phyloP scores from a whole-genome alignment of 2,329 filamentous ascomycete genomes.

The Cercospora citrullina region DNA sequence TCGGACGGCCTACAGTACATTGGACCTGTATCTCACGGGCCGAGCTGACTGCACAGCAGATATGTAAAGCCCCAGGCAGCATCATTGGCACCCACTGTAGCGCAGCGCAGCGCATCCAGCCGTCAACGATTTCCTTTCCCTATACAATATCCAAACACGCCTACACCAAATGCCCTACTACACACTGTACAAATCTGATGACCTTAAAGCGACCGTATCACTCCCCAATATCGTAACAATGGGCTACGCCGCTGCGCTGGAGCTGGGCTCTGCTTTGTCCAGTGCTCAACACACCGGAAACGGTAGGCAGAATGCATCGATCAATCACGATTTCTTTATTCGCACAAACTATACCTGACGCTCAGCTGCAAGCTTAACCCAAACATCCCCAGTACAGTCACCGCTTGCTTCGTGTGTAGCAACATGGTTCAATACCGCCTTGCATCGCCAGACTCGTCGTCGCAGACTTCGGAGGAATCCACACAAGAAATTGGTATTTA shows the following conservation, averaged over 20 bases:
- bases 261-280: neutral
- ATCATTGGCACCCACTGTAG: neutral
- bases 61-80: neutral
- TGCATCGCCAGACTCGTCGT: neutral
- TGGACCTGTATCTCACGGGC: neutral
- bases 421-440: constrained; percentile 1
- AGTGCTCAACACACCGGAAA: neutral
- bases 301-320: neutral
- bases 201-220: neutral
- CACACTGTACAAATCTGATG: neutral
- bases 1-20: neutral
- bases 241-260: neutral
- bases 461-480: neutral
- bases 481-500: neutral
- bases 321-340: neutral
- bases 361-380: neutral
- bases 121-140: too few species aligned
- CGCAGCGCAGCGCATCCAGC: too few species aligned
- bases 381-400: neutral
- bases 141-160: neutral
- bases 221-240: neutral
- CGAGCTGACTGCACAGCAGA: neutral
- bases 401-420: neutral
- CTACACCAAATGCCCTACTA: neutral
- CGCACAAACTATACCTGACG: neutral